Evolutionary conservation across 805 yeast species (phyloP).

Genomic region (Pichia ethanolica): DNA sequence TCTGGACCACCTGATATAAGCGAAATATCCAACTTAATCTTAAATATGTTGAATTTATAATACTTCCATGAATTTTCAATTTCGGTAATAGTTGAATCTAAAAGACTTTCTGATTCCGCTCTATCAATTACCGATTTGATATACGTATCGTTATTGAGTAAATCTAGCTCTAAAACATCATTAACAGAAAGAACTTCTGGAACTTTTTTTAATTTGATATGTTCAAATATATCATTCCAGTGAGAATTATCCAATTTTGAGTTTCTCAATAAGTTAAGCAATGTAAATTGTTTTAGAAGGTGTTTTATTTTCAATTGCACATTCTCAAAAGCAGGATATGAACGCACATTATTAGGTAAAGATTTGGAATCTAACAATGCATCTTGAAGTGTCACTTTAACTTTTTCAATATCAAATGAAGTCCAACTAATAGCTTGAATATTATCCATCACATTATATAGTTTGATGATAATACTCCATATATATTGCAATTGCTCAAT

Average conservation of each 20-base stretch:
- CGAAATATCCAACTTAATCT: constrained; percentile 42
- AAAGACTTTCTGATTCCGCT: constrained; percentile 66
- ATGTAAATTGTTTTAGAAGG: constrained; percentile 31
- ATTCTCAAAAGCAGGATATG: constrained; percentile 60
- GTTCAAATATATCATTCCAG: constrained; percentile 45
- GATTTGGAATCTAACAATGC: constrained; percentile 38
- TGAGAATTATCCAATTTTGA: constrained; percentile 59
- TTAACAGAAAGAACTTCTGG: constrained; percentile 35
- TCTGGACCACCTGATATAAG: constrained; percentile 64
- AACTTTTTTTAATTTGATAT: constrained; percentile 12
- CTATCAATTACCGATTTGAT: constrained; percentile 45
- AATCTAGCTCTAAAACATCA: constrained; percentile 53
- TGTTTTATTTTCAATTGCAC: constrained; percentile 41
- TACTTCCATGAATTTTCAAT: constrained; percentile 53
- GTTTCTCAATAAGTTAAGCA: constrained; percentile 42
- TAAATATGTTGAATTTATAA: constrained; percentile 44
- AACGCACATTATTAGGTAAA: constrained; percentile 53
- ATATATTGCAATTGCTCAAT: constrained; percentile 49
- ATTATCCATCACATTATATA: constrained; percentile 40
- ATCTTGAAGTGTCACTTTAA: constrained; percentile 45
- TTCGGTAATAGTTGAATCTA: constrained; percentile 48
- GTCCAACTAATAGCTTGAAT: constrained; percentile 43
- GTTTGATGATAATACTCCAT: constrained; percentile 52
- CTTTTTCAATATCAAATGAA: constrained; percentile 34
- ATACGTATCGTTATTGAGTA: constrained; percentile 35